phyloP scores from a whole-genome alignment of 352 stramenopile genomes.

The Pythium folliculosum region DNA sequence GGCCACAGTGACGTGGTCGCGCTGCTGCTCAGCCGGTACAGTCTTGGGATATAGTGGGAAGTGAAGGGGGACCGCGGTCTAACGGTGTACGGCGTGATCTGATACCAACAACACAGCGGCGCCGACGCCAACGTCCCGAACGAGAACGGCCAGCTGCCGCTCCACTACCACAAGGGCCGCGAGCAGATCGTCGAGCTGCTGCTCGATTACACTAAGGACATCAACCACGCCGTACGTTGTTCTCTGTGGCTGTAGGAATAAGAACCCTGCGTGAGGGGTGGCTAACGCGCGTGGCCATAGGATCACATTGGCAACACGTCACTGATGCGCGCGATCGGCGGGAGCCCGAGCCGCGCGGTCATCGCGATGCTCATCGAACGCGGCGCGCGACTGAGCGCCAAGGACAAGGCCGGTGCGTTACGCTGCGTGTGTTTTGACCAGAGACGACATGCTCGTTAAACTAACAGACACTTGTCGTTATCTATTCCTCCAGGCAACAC shows the following conservation, averaged over 20 bases:
- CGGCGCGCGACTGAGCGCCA: conserved; percentile 53
- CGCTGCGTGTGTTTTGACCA: neutral
- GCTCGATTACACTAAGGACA: conserved; percentile 65
- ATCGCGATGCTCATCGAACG: conserved; percentile 64
- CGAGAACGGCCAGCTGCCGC: conserved; percentile 67
- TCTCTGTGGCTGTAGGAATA: neutral
- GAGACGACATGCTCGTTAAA: neutral
- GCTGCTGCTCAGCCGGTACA: conserved; percentile 59
- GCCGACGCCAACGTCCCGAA: conserved; percentile 69
- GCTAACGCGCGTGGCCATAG: conserved; percentile 21
- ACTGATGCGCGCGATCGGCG: conserved; percentile 60
- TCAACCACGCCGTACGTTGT: conserved; percentile 57
- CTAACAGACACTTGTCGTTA: too few relatives aligned
- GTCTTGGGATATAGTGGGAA: too few relatives aligned
- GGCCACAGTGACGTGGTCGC: conserved; percentile 58
- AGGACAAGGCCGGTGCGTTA: conserved; percentile 43
- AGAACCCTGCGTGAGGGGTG: neutral
- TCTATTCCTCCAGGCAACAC: conserved; percentile 48
- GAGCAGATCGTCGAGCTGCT: conserved; percentile 69
- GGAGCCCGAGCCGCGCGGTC: conserved; percentile 58
- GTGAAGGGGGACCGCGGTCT: too few relatives aligned
- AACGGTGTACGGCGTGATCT: too few relatives aligned
- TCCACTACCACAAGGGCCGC: conserved; percentile 78
- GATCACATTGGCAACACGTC: conserved; percentile 65
- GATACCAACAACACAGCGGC: conserved; percentile 45